phyloP scores from a whole-genome alignment of 1,139 yeast genomes.

The Tardiomyces blankii region DNA sequence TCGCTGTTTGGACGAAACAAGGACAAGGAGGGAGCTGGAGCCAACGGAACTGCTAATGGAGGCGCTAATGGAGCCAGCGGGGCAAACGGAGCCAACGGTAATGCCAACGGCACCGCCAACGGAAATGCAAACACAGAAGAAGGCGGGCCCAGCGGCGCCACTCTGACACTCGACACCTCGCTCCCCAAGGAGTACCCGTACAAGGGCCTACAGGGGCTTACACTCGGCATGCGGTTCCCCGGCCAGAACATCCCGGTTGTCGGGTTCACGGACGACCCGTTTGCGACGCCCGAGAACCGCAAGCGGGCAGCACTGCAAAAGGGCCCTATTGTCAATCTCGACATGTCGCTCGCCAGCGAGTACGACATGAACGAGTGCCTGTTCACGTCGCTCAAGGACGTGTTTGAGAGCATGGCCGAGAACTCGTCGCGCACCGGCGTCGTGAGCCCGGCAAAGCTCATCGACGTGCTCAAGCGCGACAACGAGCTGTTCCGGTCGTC shows the following conservation, averaged over 20 bases:
- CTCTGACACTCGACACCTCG: background rate
- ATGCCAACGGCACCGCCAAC: background rate
- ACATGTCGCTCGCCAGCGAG: slow-evolving; percentile 42
- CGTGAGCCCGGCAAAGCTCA: slow-evolving; percentile 67
- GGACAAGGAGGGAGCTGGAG: background rate
- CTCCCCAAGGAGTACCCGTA: slow-evolving; percentile 1
- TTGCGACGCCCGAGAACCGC: slow-evolving; percentile 61
- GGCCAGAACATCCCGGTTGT: slow-evolving; percentile 34
- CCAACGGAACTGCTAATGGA: background rate
- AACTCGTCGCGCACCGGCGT: slow-evolving; percentile 64
- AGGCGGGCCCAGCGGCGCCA: background rate
- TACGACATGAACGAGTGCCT: slow-evolving; percentile 45
- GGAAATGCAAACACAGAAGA: background rate
- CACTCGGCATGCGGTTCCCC: slow-evolving; percentile 23
- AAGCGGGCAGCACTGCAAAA: slow-evolving; percentile 67
- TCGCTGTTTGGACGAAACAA: slow-evolving; percentile 3
- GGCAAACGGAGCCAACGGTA: background rate
- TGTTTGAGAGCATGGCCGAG: slow-evolving; percentile 76
- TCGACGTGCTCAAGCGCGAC: slow-evolving; percentile 66
- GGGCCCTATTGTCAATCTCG: slow-evolving; percentile 81
- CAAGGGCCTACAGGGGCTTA: slow-evolving; percentile 21
- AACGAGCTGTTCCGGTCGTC: slow-evolving; percentile 78
- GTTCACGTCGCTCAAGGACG: slow-evolving; percentile 68
- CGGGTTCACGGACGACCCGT: slow-evolving; percentile 38
- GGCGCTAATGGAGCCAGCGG: background rate